phyloP scores from a whole-genome alignment of 2,329 filamentous ascomycete genomes.

The Diaporthe amygdali region DNA sequence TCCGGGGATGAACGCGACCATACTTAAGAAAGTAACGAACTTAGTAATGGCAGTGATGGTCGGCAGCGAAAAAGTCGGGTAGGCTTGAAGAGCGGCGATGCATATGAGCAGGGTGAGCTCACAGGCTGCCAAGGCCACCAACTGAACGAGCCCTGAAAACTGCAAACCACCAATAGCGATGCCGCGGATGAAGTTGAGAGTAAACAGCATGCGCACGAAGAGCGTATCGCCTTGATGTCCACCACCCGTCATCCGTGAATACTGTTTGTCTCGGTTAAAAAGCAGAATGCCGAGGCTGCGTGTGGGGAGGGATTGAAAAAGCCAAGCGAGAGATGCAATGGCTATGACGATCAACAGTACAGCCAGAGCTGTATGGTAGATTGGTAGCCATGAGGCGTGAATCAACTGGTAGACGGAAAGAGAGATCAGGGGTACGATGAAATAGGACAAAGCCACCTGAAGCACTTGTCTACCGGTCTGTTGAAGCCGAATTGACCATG shows the following conservation, averaged over 20 bases:
- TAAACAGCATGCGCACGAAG: background rate
- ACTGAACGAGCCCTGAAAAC: slow-evolving; percentile 56
- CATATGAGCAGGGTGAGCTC: slow-evolving; percentile 72
- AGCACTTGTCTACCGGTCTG: background rate
- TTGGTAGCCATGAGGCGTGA: background rate
- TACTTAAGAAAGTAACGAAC: background rate
- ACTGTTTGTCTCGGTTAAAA: slow-evolving; percentile 4
- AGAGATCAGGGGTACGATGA: slow-evolving; percentile 73
- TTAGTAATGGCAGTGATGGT: slow-evolving; percentile 58
- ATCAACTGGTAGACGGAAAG: slow-evolving; percentile 19
- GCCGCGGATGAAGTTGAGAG: background rate
- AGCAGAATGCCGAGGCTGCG: slow-evolving; percentile 32
- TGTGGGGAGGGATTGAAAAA: slow-evolving; percentile 31
- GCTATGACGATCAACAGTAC: slow-evolving; percentile 30
- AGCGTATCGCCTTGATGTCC: background rate
- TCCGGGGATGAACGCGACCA: background rate
- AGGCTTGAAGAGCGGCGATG: slow-evolving; percentile 69
- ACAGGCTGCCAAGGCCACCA: slow-evolving; percentile 71
- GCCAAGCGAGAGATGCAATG: slow-evolving; percentile 34
- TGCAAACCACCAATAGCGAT: background rate
- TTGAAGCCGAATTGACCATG: background rate
- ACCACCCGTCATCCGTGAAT: background rate
- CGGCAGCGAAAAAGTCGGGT: slow-evolving; percentile 70
- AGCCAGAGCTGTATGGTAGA: background rate
- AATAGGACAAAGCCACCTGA: slow-evolving; percentile 76